Conservation (phyloP, 164 flowering plant species). For the Vitis rotundifolia region DNA sequence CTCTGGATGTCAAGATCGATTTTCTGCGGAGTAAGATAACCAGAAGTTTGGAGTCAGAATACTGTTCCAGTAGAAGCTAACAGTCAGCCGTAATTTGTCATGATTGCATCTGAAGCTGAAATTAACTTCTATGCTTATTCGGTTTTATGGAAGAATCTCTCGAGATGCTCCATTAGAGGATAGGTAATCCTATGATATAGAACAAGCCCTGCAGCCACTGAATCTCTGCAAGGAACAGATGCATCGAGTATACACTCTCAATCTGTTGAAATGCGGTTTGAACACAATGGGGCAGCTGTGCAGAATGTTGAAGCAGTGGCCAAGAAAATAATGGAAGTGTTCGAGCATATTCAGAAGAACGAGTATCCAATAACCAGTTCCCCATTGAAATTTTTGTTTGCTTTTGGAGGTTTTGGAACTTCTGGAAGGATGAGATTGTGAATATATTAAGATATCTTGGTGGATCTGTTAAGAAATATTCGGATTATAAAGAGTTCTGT, state of each 20-base stretch:
- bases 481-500: background rate
- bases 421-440: background rate
- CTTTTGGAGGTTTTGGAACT: background rate
- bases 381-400: background rate
- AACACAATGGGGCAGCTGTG: too few species aligned
- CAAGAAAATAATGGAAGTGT: too few species aligned
- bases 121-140: too few species aligned
- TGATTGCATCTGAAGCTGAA: too few species aligned
- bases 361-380: background rate
- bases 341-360: background rate
- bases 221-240: too few species aligned
- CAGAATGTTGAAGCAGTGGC: too few species aligned
- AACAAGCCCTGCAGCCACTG: too few species aligned
- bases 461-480: background rate
- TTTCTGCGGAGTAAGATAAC: conserved; percentile 15
- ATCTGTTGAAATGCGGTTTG: too few species aligned
- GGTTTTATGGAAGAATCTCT: too few species aligned
- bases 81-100: too few species aligned
- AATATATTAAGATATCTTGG: background rate
- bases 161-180: background rate
- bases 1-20: conserved; percentile 15
- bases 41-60: conserved; percentile 2
- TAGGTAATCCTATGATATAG: background rate
- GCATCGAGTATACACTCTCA: too few species aligned
- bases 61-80: too few species aligned